Percentiles rank a stretch among this genome's conserved stretches.
phyloP scores from a whole-genome alignment of 2,329 filamentous ascomycete genomes.

The Xylariaceae sp. region DNA sequence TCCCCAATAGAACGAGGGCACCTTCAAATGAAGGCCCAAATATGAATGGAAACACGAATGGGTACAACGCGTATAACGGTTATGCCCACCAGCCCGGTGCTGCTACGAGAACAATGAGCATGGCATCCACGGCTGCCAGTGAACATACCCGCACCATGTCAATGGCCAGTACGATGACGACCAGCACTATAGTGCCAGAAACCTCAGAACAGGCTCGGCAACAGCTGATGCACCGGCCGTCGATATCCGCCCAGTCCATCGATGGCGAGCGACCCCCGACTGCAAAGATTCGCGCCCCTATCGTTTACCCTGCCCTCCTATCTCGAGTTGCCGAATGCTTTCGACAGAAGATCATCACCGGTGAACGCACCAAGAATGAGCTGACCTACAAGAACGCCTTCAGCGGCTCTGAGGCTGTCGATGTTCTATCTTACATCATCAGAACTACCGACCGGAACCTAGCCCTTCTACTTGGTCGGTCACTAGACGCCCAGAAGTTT shows the following conservation, averaged over 20 bases:
- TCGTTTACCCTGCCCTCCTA: slow-evolving; percentile 90
- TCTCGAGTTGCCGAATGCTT: slow-evolving; percentile 94
- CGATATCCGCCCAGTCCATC: slow-evolving; percentile 50
- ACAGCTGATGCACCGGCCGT: slow-evolving; percentile 50
- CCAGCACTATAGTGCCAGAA: slow-evolving; percentile 67
- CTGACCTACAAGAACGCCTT: slow-evolving; percentile 97
- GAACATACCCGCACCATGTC: slow-evolving; percentile 71
- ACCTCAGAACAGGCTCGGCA: slow-evolving; percentile 51
- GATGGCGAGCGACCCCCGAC: slow-evolving; percentile 53
- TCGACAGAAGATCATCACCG: slow-evolving; percentile 77
- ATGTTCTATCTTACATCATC: slow-evolving; percentile 94
- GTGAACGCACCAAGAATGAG: slow-evolving; percentile 92
- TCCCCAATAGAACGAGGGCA: slow-evolving; percentile 64
- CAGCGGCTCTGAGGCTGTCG: slow-evolving; percentile 90
- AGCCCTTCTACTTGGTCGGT: slow-evolving; percentile 82
- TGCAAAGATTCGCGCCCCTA: slow-evolving; percentile 65
- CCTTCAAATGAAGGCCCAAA: slow-evolving; percentile 38
- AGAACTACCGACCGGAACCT: slow-evolving; percentile 94
- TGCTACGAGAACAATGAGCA: slow-evolving; percentile 57
- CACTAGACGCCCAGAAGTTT: slow-evolving; percentile 95
- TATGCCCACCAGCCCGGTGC: slow-evolving; percentile 45
- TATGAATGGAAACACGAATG: slow-evolving; percentile 26
- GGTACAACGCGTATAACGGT: slow-evolving; percentile 28
- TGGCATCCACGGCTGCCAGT: slow-evolving; percentile 47
- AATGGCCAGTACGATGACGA: slow-evolving; percentile 74